Percentiles rank a stretch among this genome's conserved stretches.
Evolutionary conservation across 2,329 filamentous ascomycete genomes (phyloP).

Genomic region (Neonectria coccinea): DNA sequence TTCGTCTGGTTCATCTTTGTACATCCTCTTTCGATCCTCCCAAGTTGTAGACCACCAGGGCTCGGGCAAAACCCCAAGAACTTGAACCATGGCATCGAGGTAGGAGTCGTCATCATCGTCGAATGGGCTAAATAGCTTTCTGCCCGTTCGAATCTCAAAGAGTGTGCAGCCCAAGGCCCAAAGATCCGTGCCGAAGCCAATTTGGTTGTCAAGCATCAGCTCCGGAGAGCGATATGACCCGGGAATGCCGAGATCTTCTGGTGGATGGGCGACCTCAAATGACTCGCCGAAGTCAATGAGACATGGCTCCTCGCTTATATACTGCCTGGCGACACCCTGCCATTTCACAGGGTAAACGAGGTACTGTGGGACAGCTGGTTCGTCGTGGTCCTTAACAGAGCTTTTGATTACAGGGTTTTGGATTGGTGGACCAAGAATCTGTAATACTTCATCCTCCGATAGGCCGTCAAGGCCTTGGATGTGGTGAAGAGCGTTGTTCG

Average conservation of each 20-base stretch:
- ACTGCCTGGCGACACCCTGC: conserved; percentile 13
- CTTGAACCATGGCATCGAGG: conserved; percentile 39
- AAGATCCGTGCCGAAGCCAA: conserved; percentile 38
- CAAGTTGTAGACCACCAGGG: conserved; percentile 48
- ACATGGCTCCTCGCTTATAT: conserved; percentile 13
- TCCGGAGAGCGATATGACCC: conserved; percentile 44
- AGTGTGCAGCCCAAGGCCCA: conserved; percentile 48
- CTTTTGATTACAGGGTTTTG: conserved; percentile 11
- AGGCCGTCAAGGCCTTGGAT: conserved; percentile 36
- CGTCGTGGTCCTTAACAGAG: conserved; percentile 15
- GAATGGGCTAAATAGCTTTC: conserved; percentile 42
- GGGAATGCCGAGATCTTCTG: conserved; percentile 41
- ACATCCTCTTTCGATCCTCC: conserved; percentile 34
- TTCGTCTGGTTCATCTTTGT: conserved; percentile 39
- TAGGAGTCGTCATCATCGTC: conserved; percentile 43
- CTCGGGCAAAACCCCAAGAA: conserved; percentile 46
- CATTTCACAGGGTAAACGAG: conserved; percentile 42
- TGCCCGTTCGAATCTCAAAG: conserved; percentile 47
- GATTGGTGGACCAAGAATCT: conserved; percentile 29
- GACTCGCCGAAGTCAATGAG: conserved; percentile 34
- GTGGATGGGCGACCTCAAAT: conserved; percentile 7
- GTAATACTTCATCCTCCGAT: conserved; percentile 32
- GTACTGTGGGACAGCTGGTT: conserved; percentile 33
- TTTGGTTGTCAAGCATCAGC: conserved; percentile 37
- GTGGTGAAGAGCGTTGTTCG: conserved; percentile 37